These are phyloP conservation scores for Ailanthus altissimus DNA, from an alignment of 345 rosid species.

Conservation along the genomic window DNA sequence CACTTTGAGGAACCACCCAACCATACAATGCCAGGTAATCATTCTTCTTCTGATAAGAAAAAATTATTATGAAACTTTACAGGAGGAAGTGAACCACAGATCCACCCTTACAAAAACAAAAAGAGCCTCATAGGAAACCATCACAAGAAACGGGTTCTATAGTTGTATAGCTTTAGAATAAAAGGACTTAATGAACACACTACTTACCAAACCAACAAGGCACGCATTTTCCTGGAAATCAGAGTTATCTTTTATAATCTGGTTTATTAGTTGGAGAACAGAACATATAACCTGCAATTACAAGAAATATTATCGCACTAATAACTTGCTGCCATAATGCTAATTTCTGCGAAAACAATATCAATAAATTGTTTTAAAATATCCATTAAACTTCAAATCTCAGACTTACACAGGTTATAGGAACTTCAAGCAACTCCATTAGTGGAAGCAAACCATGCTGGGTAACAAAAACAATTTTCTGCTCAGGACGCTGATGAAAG, in stretches of 20 bases:
- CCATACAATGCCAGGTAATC: not conserved
- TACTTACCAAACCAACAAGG: slow-evolving; percentile 84
- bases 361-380: slow-evolving; percentile 1
- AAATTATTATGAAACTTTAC: not conserved
- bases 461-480: slow-evolving; percentile 76
- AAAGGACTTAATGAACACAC: slow-evolving; percentile 20
- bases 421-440: slow-evolving; percentile 85
- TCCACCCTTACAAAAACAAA: not conserved
- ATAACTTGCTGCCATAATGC: slow-evolving; percentile 15
- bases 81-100: not conserved
- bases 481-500: slow-evolving; percentile 91
- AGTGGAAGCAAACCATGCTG: slow-evolving; percentile 95
- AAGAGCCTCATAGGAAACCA: not conserved
- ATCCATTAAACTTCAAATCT: slow-evolving; percentile 17
- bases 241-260: slow-evolving; percentile 75
- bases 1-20: slow-evolving; percentile 4
- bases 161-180: slow-evolving; percentile 10
- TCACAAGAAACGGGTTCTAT: not conserved
- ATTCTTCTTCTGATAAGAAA: not conserved
- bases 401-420: slow-evolving; percentile 71
- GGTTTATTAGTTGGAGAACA: slow-evolving; percentile 88
- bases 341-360: not conserved
- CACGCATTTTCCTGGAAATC: slow-evolving; percentile 98
- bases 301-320: slow-evolving; percentile 16
- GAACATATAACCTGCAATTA: slow-evolving; percentile 76